Conservation (phyloP, 2,329 filamentous ascomycete species). For the Aspergillus latus region DNA sequence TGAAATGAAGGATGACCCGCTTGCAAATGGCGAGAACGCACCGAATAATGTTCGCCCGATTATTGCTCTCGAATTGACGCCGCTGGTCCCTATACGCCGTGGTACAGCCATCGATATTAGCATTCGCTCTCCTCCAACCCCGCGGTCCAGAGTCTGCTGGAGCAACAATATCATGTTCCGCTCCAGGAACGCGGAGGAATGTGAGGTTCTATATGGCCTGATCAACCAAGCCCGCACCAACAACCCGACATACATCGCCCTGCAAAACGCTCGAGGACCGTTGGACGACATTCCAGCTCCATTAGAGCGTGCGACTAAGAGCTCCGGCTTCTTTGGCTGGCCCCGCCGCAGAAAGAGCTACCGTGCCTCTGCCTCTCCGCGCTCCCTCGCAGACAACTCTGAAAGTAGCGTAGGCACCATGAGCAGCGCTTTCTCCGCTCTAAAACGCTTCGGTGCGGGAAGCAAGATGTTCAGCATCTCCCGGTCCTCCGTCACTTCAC, state of each 20-base stretch:
- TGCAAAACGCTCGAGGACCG: constrained; percentile 68
- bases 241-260: constrained; percentile 81
- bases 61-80: constrained; percentile 80
- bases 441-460: constrained; percentile 72
- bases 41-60: constrained; percentile 48
- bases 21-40: constrained; percentile 20
- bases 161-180: constrained; percentile 89
- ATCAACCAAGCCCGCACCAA: constrained; percentile 89
- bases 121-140: constrained; percentile 79
- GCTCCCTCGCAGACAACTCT: constrained; percentile 61
- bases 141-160: constrained; percentile 66
- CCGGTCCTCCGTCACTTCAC: constrained; percentile 68
- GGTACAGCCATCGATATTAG: constrained; percentile 93
- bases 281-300: constrained; percentile 56
- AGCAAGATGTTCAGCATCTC: constrained; percentile 79
- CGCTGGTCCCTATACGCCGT: constrained; percentile 82
- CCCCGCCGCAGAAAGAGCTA: constrained; percentile 56
- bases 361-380: constrained; percentile 56
- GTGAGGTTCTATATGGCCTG: constrained; percentile 76
- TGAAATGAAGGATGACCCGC: constrained; percentile 50
- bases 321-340: constrained; percentile 50
- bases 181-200: constrained; percentile 72
- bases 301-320: constrained; percentile 48
- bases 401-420: constrained; percentile 74
- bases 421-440: constrained; percentile 73